These are phyloP conservation scores for Somion occarium DNA, from an alignment of 1,284 basidiomycete species.

Conservation along the genomic window DNA sequence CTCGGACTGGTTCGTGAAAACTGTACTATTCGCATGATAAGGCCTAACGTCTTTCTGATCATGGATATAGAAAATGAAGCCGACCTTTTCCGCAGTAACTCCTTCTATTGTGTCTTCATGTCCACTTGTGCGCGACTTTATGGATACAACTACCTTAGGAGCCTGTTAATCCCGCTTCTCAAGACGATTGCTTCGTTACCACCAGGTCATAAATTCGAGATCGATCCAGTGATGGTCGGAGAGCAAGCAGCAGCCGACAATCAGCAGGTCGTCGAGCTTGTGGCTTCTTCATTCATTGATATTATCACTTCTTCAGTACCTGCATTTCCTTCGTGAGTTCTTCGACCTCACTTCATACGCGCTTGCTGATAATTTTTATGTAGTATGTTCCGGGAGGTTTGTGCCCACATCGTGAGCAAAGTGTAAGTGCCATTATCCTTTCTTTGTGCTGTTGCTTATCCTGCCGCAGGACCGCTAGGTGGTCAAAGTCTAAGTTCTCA, in stretches of 20 bases:
- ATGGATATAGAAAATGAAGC: constrained; percentile 62
- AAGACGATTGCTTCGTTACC: constrained; percentile 72
- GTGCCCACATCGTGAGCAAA: constrained; percentile 75
- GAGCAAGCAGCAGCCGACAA: constrained; percentile 68
- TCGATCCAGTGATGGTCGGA: constrained; percentile 66
- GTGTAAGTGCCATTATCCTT: constrained; percentile 53
- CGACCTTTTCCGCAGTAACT: constrained; percentile 81
- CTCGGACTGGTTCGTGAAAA: constrained; percentile 66
- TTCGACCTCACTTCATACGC: not conserved
- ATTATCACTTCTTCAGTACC: constrained; percentile 72
- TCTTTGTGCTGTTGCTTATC: not conserved
- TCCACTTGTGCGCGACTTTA: constrained; percentile 83
- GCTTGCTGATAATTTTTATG: not conserved
- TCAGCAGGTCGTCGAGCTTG: constrained; percentile 65
- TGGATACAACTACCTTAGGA: constrained; percentile 84
- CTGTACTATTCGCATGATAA: not conserved
- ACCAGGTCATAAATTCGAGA: constrained; percentile 70
- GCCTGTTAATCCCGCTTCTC: constrained; percentile 73
- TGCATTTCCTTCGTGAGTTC: constrained; percentile 68
- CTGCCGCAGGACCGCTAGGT: constrained; percentile 48
- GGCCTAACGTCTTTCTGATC: not conserved
- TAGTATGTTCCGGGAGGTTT: constrained; percentile 86
- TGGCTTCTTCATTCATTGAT: constrained; percentile 74
- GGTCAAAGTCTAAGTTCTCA: constrained; percentile 82
- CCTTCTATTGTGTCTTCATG: constrained; percentile 79